phyloP scores from a whole-genome alignment of 164 flowering plant species.

The Saururus chinensis region DNA sequence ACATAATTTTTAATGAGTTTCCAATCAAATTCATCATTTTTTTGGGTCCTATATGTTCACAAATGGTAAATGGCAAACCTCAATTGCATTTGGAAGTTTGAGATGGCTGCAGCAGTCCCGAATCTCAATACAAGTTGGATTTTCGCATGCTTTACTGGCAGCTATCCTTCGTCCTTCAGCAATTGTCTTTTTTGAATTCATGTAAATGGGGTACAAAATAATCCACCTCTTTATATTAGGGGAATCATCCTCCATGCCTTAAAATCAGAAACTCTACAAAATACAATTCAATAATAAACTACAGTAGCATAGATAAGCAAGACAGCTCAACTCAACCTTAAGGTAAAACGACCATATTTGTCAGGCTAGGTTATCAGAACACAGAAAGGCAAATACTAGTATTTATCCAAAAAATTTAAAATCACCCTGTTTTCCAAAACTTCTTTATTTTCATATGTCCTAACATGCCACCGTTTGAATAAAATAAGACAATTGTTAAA shows the following conservation, averaged over 20 bases:
- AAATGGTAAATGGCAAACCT: constrained; percentile 25
- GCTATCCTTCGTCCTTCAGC: constrained; percentile 78
- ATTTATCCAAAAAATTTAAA: too few species aligned
- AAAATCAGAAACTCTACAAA: too few species aligned
- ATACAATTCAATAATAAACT: too few species aligned
- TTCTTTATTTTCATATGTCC: too few species aligned
- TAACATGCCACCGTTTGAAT: too few species aligned
- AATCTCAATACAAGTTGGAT: constrained; percentile 75
- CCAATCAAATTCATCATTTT: not conserved
- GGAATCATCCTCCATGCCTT: constrained; percentile 21
- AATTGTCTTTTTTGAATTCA: constrained; percentile 83
- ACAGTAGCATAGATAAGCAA: too few species aligned
- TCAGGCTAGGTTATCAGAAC: too few species aligned
- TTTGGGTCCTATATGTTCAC: not conserved
- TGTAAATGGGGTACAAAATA: constrained; percentile 72
- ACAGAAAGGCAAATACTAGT: too few species aligned
- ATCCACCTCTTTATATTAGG: constrained; percentile 68
- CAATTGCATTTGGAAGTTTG: constrained; percentile 58
- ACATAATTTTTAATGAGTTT: not conserved
- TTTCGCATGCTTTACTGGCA: constrained; percentile 65
- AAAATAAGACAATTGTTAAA: too few species aligned
- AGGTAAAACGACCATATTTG: too few species aligned
- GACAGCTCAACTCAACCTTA: too few species aligned
- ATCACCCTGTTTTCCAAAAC: too few species aligned
- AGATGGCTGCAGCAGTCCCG: constrained; percentile 58